Percentiles rank a stretch among this genome's conserved stretches.
Evolutionary conservation across 148 eudicot genomes (phyloP).

Genomic region (Rhododendron griersonianum): DNA sequence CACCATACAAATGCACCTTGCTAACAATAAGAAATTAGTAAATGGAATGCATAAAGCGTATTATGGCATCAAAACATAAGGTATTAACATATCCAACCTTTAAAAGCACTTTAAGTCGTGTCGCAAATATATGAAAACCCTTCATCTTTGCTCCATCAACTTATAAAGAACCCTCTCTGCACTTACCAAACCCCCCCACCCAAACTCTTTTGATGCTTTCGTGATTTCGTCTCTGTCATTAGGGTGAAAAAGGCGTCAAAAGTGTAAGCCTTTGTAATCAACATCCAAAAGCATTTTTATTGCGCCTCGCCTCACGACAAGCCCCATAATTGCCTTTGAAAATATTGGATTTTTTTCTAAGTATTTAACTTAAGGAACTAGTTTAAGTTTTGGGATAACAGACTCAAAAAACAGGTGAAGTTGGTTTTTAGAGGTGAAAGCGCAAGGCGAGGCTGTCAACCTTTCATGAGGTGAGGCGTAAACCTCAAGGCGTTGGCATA

Average conservation of each 20-base stretch:
- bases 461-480: too few relatives aligned
- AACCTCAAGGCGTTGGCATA: too few relatives aligned
- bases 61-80: neutral
- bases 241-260: neutral
- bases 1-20: too few relatives aligned
- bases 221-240: neutral
- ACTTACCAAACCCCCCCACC: too few relatives aligned
- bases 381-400: neutral
- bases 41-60: neutral
- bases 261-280: neutral
- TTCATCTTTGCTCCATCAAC: neutral
- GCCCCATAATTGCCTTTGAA: neutral
- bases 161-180: neutral
- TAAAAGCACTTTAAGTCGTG: neutral
- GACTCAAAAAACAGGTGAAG: neutral
- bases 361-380: neutral
- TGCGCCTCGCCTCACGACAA: too few relatives aligned
- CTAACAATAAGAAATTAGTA: too few relatives aligned
- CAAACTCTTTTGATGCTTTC: too few relatives aligned
- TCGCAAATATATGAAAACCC: neutral
- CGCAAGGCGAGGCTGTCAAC: too few relatives aligned
- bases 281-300: too few relatives aligned
- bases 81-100: neutral
- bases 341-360: neutral
- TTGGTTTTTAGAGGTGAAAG: too few relatives aligned